Conservation (phyloP, 768 basidiomycete species). For the Stropharia rugosoannulata region DNA sequence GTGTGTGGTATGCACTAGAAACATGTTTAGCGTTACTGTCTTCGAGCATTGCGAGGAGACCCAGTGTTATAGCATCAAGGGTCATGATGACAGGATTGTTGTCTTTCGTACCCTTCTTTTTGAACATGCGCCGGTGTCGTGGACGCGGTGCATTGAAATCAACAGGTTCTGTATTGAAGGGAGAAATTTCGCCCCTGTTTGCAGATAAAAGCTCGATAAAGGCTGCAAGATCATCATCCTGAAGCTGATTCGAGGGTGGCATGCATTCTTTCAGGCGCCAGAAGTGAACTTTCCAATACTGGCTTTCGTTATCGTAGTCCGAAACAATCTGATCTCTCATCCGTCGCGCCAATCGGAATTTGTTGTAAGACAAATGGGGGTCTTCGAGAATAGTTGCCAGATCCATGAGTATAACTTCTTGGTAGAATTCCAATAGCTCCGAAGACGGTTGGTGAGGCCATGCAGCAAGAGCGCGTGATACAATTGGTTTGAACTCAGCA, state of each 20-base stretch:
- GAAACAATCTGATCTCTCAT: constrained; percentile 49
- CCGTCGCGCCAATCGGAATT: constrained; percentile 72
- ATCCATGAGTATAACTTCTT: constrained; percentile 43
- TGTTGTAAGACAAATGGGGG: constrained; percentile 63
- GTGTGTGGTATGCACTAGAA: constrained; percentile 60
- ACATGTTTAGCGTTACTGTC: constrained; percentile 46
- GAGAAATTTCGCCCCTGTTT: constrained; percentile 59
- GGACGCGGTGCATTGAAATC: constrained; percentile 39
- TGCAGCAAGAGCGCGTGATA: constrained; percentile 51
- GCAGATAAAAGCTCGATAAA: constrained; percentile 66
- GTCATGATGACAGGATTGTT: constrained; percentile 23
- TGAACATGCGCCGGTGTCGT: constrained; percentile 31
- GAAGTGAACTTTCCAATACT: constrained; percentile 64
- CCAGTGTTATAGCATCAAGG: constrained; percentile 49
- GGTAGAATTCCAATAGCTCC: constrained; percentile 41
- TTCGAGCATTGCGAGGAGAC: constrained; percentile 60
- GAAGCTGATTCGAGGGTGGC: constrained; percentile 51
- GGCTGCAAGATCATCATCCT: constrained; percentile 67
- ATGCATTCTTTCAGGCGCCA: constrained; percentile 86
- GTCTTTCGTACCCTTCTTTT: constrained; percentile 6
- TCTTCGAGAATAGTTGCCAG: constrained; percentile 59
- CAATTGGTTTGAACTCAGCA: not conserved
- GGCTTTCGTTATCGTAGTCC: constrained; percentile 35
- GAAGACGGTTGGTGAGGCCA: constrained; percentile 71
- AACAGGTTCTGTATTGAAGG: constrained; percentile 54